Evolutionary conservation across 1,284 basidiomycete species (phyloP).

Genomic region (Flammula alnicola): DNA sequence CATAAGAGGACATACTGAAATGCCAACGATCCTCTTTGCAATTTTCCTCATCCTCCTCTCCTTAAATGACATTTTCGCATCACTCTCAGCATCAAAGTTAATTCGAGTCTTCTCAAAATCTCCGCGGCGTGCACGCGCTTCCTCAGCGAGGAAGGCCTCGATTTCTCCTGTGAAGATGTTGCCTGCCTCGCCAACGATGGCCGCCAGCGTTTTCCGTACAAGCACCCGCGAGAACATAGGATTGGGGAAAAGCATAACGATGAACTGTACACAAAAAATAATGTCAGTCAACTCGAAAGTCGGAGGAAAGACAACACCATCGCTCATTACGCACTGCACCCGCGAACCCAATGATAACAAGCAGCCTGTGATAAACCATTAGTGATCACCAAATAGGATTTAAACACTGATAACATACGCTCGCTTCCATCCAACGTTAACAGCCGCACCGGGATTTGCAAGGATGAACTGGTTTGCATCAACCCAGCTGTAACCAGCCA

Average conservation of each 20-base stretch:
- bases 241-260: constrained; percentile 48
- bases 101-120: constrained; percentile 29
- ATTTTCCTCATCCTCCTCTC: constrained; percentile 37
- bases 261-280: constrained; percentile 33
- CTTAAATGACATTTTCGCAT: constrained; percentile 20
- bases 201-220: constrained; percentile 43
- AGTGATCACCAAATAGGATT: not conserved
- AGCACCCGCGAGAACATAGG: constrained; percentile 43
- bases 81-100: not conserved
- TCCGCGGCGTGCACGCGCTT: constrained; percentile 35
- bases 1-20: constrained; percentile 41
- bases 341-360: constrained; percentile 47
- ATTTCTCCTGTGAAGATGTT: constrained; percentile 43
- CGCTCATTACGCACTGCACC: constrained; percentile 35
- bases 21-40: constrained; percentile 34
- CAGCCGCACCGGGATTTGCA: constrained; percentile 37
- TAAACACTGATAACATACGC: constrained; percentile 34
- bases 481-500: constrained; percentile 47
- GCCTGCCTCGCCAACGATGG: constrained; percentile 37
- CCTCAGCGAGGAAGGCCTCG: constrained; percentile 46
- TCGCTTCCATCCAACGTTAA: constrained; percentile 44
- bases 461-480: constrained; percentile 35
- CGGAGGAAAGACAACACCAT: not conserved
- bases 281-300: constrained; percentile 1
- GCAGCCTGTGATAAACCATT: constrained; percentile 32